A percentile compares a stretch with the other conserved stretches of the same genome.
Evolutionary conservation across 768 basidiomycete species (phyloP).

Genomic region (Lactifluus hygrophoroides): DNA sequence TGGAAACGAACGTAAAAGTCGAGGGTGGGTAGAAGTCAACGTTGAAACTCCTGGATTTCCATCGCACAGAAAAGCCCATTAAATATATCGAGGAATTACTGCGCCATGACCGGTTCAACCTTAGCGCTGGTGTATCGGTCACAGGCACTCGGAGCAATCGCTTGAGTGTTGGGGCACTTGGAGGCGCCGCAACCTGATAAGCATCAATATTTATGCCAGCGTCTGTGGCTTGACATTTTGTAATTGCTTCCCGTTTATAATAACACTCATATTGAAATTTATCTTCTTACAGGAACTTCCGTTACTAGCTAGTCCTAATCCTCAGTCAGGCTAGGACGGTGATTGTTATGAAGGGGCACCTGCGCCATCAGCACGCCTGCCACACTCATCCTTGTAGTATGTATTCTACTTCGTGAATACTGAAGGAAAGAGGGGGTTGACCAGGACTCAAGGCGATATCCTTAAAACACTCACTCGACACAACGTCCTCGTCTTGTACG

Average conservation of each 20-base stretch:
- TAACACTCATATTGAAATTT: neutral
- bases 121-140: neutral
- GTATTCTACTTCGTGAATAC: constrained; percentile 29
- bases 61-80: neutral
- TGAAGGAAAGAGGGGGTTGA: constrained; percentile 16
- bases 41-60: too few species aligned
- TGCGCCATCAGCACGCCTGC: neutral
- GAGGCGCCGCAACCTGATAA: neutral
- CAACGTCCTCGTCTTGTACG: constrained; percentile 83
- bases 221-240: neutral
- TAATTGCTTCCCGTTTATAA: neutral
- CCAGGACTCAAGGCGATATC: neutral
- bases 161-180: too few species aligned
- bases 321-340: neutral
- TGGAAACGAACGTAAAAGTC: neutral
- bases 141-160: neutral
- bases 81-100: neutral
- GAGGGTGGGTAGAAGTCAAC: neutral
- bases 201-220: neutral
- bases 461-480: constrained; percentile 57
- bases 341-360: neutral
- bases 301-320: neutral
- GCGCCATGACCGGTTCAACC: neutral
- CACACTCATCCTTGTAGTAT: neutral
- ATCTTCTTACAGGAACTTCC: neutral